Base-by-base conservation (phyloP, 192 early-diverging fungal species). In the Coemansia sp. region DNA sequence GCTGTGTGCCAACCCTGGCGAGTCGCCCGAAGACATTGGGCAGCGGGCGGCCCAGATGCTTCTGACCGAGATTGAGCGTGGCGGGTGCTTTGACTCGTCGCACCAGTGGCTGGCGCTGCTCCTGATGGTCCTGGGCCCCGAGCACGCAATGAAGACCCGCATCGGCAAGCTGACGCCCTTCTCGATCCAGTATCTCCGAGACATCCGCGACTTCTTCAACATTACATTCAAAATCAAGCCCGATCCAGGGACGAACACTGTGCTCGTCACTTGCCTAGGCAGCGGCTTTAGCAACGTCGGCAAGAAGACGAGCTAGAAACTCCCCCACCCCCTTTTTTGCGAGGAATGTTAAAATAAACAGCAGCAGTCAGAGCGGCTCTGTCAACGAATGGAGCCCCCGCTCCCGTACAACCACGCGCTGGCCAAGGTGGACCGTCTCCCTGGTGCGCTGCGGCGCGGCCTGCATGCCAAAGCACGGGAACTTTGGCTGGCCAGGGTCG, bases 21-120 rank as follows among this genome's bases (percentile, higher is more conserved):
- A 89, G 18, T 85, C 92, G 17, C 93, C 95, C 3, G 95, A 98
- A 59, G 92, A 96, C 51, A 67, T 99, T 16, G 92, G 94, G 25
- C 41, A 76, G 1, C 59, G 77, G n/a, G 84, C 84, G 0, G 88
- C 91, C 2, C 81, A 84, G 44, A 64, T 84, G 51, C 62, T 99
- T 57, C 65, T 97, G 60, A 65, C 77, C 5, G 93, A 97, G 76
- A 90, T 99, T 55, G 67, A 70, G 9, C 82, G 86, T 27, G 90
- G 88, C 31, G 96, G 92, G 5, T 92, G 87, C 60, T 91, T 99
- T 23, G 94, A 96, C 63, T 85, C 85, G 12, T 51, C 80, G 18
- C 82, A 81, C 53, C 94, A 96, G 74, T 95, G 92, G 83, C 67
- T 95, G 49, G 78, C 83, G 13, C 63, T 96, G 31, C 68, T 96